Evolutionary conservation across 2,329 filamentous ascomycete species (phyloP), one percentile per base, ranked within the genome.

Genomic region (Sarocladiaceae sp.): DNA sequence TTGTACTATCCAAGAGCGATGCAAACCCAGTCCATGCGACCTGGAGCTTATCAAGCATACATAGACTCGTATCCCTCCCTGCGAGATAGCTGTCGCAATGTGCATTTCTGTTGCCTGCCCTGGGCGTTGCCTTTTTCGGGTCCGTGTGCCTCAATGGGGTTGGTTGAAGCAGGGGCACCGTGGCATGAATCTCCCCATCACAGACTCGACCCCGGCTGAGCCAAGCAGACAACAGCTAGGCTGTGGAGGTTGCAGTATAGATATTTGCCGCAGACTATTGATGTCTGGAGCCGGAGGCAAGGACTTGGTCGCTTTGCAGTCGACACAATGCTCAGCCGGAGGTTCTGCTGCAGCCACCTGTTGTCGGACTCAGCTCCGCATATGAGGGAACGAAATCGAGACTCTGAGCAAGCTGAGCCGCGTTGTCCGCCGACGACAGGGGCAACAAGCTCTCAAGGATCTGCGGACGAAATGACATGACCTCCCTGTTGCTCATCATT

Each of bases 401-500:
- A 41, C 37, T 41, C 37, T 20, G n/a, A 23, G 24, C 4, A 9
- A 15, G 15, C 23, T 11, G 23, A 18, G 34, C 34, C 20, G 34
- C 20, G 34, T 39, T n/a, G 16, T n/a, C 21, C 6, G 11, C 19
- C 16, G 6, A 13, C 12, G n/a, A 23, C 21, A 18, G 23, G 23
- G 23, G 37, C 37, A 41, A 15, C 11, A 27, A 27, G 9, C 5
- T 4, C 9, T 19, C 37, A 27, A 41, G 37, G 37, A 24, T 41
- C 23, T 41, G 23, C 19, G 37, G 23, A 16, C 24, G 18, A 18
- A 13, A 41, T 24, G 19, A 29, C 23, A 29, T 29, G 7, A 29
- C 37, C 37, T n/a, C n/a, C n/a, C n/a, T 27, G 19, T 19, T 39
- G 34, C 34, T 29, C 37, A 41, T 41, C 37, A 41, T 41, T 24